These are phyloP conservation scores for Catunica adiposa DNA, from an alignment of 2,329 filamentous ascomycete species.

Conservation along the genomic window DNA sequence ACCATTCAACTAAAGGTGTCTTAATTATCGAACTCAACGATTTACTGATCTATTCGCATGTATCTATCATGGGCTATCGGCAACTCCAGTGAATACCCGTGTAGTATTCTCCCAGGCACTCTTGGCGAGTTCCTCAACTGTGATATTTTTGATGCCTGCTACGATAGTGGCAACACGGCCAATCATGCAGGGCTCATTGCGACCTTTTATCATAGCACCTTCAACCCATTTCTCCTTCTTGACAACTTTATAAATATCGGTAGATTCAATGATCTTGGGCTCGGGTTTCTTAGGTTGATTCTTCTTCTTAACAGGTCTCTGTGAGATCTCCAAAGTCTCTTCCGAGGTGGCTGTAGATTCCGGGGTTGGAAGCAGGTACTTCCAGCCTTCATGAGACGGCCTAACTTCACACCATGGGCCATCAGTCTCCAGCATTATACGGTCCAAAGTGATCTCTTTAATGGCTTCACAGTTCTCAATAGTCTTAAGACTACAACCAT, in stretches of 20 bases:
- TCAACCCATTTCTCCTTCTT: slow-evolving; percentile 94
- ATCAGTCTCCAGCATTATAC: slow-evolving; percentile 89
- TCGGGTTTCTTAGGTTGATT: slow-evolving; percentile 28
- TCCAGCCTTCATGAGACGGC: slow-evolving; percentile 70
- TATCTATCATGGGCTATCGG: slow-evolving; percentile 19
- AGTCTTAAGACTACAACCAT: slow-evolving; percentile 93
- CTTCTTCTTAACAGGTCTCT: slow-evolving; percentile 17
- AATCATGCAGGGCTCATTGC: slow-evolving; percentile 85
- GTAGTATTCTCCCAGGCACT: slow-evolving; percentile 71
- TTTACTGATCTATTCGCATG: background rate
- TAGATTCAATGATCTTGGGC: slow-evolving; percentile 49
- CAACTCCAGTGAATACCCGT: slow-evolving; percentile 55
- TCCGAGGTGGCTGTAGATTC: slow-evolving; percentile 14
- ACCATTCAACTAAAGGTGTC: background rate
- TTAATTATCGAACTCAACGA: background rate
- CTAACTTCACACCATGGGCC: slow-evolving; percentile 96
- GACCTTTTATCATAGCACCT: slow-evolving; percentile 79
- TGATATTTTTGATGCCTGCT: slow-evolving; percentile 66
- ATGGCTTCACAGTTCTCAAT: slow-evolving; percentile 80
- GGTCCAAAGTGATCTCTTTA: slow-evolving; percentile 56
- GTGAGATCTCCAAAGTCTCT: slow-evolving; percentile 1
- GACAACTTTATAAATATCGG: slow-evolving; percentile 59
- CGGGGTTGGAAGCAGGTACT: slow-evolving; percentile 34
- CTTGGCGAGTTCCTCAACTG: slow-evolving; percentile 70
- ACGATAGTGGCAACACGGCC: slow-evolving; percentile 76